Evolutionary conservation across 2,329 filamentous ascomycete species (phyloP).

Genomic region (Colletotrichum sp.): DNA sequence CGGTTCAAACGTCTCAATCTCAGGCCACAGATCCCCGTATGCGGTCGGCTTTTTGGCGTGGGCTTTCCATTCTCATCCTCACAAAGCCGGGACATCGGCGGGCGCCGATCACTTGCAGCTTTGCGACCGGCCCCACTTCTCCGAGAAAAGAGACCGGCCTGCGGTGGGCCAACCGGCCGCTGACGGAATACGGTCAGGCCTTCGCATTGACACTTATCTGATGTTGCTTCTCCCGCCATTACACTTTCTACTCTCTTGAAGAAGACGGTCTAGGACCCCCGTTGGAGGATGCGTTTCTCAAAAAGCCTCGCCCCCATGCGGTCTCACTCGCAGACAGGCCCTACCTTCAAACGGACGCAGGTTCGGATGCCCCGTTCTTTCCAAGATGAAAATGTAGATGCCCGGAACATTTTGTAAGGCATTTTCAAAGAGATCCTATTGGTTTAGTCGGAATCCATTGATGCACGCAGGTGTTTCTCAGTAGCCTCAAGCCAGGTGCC

Average conservation of each 20-base stretch:
- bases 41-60: not conserved
- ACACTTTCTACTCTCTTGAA: not conserved
- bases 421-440: not conserved
- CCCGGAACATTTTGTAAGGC: not conserved
- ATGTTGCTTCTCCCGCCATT: not conserved
- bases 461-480: not conserved
- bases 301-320: not conserved
- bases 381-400: not conserved
- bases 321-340: not conserved
- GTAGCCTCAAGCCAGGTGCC: not conserved
- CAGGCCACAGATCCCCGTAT: not conserved
- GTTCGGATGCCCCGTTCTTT: not conserved
- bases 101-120: not conserved
- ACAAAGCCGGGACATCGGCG: not conserved
- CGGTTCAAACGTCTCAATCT: not conserved
- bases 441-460: not conserved
- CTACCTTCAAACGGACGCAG: not conserved
- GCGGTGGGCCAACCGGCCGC: not conserved
- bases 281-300: not conserved
- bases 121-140: not conserved
- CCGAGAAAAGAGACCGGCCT: not conserved
- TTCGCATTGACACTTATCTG: not conserved
- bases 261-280: not conserved
- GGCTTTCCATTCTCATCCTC: not conserved
- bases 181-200: not conserved